Evolutionary conservation across 805 yeast genomes (phyloP).

Genomic region (Saturnispora sanitii): DNA sequence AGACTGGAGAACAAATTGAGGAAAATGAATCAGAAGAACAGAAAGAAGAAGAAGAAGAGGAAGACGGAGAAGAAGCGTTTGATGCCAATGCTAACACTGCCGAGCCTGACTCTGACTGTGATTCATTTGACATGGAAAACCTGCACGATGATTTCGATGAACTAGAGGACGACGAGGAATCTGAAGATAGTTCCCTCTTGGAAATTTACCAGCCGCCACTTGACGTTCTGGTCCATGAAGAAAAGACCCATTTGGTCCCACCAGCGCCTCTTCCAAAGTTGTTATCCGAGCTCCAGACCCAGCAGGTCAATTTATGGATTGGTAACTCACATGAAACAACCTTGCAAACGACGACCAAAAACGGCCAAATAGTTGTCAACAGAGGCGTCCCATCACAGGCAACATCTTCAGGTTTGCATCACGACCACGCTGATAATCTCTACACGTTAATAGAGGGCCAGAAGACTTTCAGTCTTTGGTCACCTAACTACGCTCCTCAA

Average conservation of each 20-base stretch:
- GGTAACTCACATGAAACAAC: conserved; percentile 28
- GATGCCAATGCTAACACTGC: conserved; percentile 17
- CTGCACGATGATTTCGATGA: neutral
- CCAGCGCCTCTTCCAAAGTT: conserved; percentile 12
- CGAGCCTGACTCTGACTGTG: neutral
- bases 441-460: conserved; percentile 51
- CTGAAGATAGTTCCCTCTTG: conserved; percentile 15
- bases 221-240: conserved; percentile 28
- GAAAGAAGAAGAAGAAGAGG: conserved; percentile 27
- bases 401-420: conserved; percentile 66
- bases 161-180: conserved; percentile 17
- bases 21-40: conserved; percentile 30
- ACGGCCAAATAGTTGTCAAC: conserved; percentile 13
- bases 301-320: conserved; percentile 70
- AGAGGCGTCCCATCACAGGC: conserved; percentile 49
- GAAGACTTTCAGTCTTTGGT: conserved; percentile 57
- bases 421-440: conserved; percentile 72
- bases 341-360: conserved; percentile 5
- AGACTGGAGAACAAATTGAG: too few species aligned
- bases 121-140: neutral
- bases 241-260: conserved; percentile 31
- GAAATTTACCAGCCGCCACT: conserved; percentile 34
- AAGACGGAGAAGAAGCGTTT: conserved; percentile 18
- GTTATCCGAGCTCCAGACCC: conserved; percentile 37
- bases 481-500: conserved; percentile 51